Base-by-base conservation (phyloP, 176 grass and related monocot genomes). In the Carex parvula region DNA sequence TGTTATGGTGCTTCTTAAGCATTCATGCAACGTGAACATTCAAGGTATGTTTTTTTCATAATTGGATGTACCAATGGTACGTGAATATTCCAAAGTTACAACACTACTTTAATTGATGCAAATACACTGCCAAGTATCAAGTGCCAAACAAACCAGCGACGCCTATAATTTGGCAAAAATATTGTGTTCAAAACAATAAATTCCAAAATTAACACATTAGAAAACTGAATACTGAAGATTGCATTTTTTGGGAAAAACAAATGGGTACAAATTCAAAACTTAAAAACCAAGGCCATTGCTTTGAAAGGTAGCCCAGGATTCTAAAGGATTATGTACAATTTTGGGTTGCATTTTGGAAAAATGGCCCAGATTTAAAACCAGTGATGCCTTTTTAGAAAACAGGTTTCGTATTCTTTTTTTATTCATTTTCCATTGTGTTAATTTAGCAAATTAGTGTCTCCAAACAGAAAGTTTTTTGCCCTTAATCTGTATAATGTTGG, bases 1-100 rank as follows among this genome's bases (percentile, higher is more conserved):
- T 88, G 92, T 90, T 54, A 55, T 89, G 52, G 89, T 89, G 65
- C 88, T 98, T 42, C 96, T 98, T 75, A 90, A 82, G 84, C 91
- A 98, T 79, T 88, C 86, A 4, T 89, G 93, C 88, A 95, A 90
- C 70, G 88, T 89, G 12, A 89, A 95, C 79, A 89, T 93, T 70
- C 88, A 82, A 90, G 94, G 94, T 87, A 82, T 54, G 42, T 21
- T 30, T 35, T 29, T 53, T 74, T 3, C 16, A 6, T 67, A 57
- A 30, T 30, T 39, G 8, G 8, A 6, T 18, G 16, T n/a, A 18
- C 66, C 10, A 22, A 13, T 11, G 41, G 5, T 73, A 50, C n/a
- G 10, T 18, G 2, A 16, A 5, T 53, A 1, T 76, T 54, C 72
- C 21, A 26, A 74, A 52, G 14, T 74, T 74, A 26, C 41, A 5